Evolutionary conservation across 257 asterid genomes (phyloP), one percentile per base, ranked within the genome.

Genomic region (Haberlea rhodopensis): DNA sequence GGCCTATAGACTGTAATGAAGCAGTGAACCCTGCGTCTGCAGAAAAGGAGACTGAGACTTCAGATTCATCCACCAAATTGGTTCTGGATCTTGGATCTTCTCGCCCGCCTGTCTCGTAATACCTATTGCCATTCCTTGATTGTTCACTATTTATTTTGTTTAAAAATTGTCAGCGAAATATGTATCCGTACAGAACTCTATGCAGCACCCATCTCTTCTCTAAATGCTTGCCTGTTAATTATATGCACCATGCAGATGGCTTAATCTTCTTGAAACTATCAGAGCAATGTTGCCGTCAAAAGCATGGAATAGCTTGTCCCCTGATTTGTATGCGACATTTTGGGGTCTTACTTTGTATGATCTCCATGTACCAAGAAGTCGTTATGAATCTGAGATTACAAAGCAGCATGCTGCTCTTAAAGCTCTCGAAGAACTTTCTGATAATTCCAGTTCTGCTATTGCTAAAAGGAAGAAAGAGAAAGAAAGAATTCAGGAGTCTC

Each of bases 341-440:
- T 94, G 99, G 99, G 97, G 99, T 81, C 97, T 94, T 73, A 84
- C 96, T 16, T 80, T 94, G 31, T 94, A 94, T 73, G 99, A 94
- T 84, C 97, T 94, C 71, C 83, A 90, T 73, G 96, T 90, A 63
- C 99, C 99, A 58, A 80, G 85, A 86, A 83, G 70, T 62, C 95
- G 99, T 71, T 94, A 94, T 48, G 85, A 86, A 72, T 87, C 90
- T 75, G 99, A 94, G 79, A 80, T 94, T 67, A 73, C 85, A 52
- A 94, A 90, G 83, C 92, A 84, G 81, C 96, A 87, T 66, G 78
- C 88, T 74, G 82, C 95, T 73, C 88, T 94, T 67, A 94, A 85
- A 84, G 90, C 99, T 62, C 95, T 94, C 43, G 99, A 94, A 78
- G 99, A 94, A 71, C 81, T 87, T 49, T 75, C 97, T 62, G 99